Base-by-base conservation (phyloP, 2,329 filamentous ascomycete genomes). In the Pseudocercospora cruenta region DNA sequence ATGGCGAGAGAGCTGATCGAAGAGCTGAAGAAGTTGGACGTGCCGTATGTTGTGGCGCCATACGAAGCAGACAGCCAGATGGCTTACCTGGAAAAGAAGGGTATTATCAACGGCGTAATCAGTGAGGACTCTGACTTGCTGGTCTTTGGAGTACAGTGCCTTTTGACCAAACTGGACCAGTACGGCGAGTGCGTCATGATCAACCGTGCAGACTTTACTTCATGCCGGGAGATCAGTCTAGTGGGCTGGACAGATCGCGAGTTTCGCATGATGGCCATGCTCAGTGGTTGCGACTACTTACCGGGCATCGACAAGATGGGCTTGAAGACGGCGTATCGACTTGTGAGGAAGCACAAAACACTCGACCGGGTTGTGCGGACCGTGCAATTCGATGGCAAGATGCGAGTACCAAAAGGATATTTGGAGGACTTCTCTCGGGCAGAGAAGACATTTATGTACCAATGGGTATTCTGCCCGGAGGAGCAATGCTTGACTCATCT, bases 11-110 rank as follows among this genome's bases (percentile, higher is more conserved):
- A 91, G 71, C 82, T 98, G 61, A 99, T 99, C 65, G 93, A 97
- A 71, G 92, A 96, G 77, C 84, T 98, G 73, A 97, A 96, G 80
- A 87, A 88, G 74, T 82, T 90, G 74, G 85, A 88, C 45, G 86
- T 99, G 16, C 87, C 92, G 64, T 98, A 97, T 76, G 85, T 99
- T 63, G 96, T 99, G 19, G 95, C 95, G 0, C 95, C 95, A 0
- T 99, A 97, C 80, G 95, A 99, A 82, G 95, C 95, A 55, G 95
- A 99, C 79, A 90, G 94, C n/a, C 94, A 99, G 79, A 85, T 99
- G 73, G 94, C 93, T 26, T 99, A 98, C 76, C 85, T 99, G 43
- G 95, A 99, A 80, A 89, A 89, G 58, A 87, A 92, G 66, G 94
- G 94, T 0, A 82, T 94, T 59, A 91, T 97, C 72, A 83, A 90